phyloP scores from a whole-genome alignment of 148 eudicot species.

The Pouteria glomerata region DNA sequence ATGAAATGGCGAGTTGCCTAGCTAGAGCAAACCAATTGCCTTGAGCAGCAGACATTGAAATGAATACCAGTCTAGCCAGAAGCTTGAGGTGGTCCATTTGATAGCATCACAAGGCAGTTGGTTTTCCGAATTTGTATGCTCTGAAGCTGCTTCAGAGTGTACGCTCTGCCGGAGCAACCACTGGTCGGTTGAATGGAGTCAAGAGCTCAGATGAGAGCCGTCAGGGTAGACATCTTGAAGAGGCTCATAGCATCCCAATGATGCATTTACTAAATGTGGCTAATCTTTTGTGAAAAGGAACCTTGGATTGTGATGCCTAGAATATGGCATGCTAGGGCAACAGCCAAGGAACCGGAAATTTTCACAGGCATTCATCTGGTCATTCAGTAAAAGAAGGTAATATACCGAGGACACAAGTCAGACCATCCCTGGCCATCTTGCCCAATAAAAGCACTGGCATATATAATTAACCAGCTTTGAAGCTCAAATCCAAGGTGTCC shows the following conservation, averaged over 20 bases:
- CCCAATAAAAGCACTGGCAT: background rate
- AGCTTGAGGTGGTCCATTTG: background rate
- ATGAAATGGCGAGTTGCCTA: background rate
- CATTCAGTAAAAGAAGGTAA: background rate
- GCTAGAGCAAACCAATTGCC: background rate
- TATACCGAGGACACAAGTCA: background rate
- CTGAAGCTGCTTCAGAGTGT: background rate
- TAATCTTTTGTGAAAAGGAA: background rate
- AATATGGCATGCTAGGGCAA: constrained; percentile 8
- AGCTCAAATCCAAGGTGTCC: constrained; percentile 97
- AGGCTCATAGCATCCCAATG: background rate
- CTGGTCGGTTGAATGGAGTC: background rate
- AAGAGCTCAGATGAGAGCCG: background rate
- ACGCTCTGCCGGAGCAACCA: background rate
- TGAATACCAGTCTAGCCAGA: background rate
- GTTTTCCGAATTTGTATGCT: background rate
- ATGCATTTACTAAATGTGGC: background rate
- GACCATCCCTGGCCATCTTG: background rate
- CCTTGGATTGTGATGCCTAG: background rate
- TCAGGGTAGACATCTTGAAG: background rate
- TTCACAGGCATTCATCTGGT: background rate
- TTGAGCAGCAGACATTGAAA: background rate
- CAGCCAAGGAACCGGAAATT: background rate
- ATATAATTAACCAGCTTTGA: background rate
- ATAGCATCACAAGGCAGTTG: background rate